Conservation (phyloP, 768 basidiomycete genomes). For the Boletus pseudo-olivaceus region DNA sequence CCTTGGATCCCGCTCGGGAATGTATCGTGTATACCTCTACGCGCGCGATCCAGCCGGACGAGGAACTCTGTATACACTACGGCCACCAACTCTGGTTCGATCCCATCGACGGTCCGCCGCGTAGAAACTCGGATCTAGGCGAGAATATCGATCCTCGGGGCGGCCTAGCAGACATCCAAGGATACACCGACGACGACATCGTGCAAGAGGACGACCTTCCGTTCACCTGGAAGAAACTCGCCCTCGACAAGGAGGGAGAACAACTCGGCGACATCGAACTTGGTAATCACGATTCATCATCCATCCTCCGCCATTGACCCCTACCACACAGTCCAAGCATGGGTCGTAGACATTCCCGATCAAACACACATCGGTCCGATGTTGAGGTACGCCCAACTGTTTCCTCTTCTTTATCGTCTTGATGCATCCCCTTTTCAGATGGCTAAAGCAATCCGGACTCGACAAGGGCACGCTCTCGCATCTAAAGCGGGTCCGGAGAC, state of each 20-base stretch:
- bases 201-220: conserved; percentile 61
- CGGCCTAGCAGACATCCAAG: conserved; percentile 7
- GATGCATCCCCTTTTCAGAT: conserved; percentile 39
- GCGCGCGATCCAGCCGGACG: conserved; percentile 49
- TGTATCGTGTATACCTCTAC: conserved; percentile 62
- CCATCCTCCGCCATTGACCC: not conserved
- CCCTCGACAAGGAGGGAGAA: conserved; percentile 58
- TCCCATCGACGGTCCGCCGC: conserved; percentile 29
- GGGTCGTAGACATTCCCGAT: conserved; percentile 75
- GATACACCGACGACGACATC: conserved; percentile 31
- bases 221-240: conserved; percentile 57
- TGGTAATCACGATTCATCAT: conserved; percentile 9
- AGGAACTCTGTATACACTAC: conserved; percentile 81
- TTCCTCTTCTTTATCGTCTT: not conserved
- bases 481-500: conserved; percentile 73
- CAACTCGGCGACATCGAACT: conserved; percentile 50
- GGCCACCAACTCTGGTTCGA: conserved; percentile 65
- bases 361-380: conserved; percentile 54
- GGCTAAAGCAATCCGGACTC: conserved; percentile 61
- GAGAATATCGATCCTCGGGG: conserved; percentile 5
- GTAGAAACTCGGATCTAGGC: not conserved
- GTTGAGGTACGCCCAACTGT: conserved; percentile 48
- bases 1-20: conserved; percentile 47
- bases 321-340: conserved; percentile 53
- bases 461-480: conserved; percentile 64